A percentile compares a stretch with the other conserved stretches of the same genome.
Evolutionary conservation across 2,329 filamentous ascomycete species (phyloP).

Genomic region (Colletotrichum sp.): DNA sequence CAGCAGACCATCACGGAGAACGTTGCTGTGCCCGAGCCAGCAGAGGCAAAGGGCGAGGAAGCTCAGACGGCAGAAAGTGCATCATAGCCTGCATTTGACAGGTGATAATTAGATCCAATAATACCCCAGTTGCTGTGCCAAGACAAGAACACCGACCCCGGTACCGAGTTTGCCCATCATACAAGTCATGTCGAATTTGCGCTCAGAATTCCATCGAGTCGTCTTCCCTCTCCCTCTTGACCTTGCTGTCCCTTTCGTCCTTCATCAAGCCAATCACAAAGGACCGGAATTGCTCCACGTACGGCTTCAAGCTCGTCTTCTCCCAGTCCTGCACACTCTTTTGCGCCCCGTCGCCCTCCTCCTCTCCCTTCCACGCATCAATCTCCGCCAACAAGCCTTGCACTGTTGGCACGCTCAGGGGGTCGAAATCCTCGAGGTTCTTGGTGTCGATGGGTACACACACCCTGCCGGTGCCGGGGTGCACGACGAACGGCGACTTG

Average conservation of each 20-base stretch:
- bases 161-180: conserved; percentile 9
- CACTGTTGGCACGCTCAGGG: conserved; percentile 86
- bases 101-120: conserved; percentile 7
- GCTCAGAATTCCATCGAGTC: conserved; percentile 59
- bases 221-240: conserved; percentile 63
- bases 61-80: not conserved
- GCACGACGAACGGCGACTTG: conserved; percentile 95
- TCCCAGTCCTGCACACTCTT: conserved; percentile 81
- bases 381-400: conserved; percentile 83
- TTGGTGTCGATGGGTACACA: conserved; percentile 91
- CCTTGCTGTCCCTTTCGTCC: conserved; percentile 66
- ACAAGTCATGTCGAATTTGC: conserved; percentile 12
- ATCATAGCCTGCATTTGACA: conserved; percentile 9
- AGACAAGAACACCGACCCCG: conserved; percentile 3
- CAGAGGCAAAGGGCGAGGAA: not conserved
- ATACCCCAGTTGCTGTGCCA: conserved; percentile 7
- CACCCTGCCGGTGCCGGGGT: conserved; percentile 90
- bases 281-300: conserved; percentile 84
- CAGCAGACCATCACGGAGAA: conserved; percentile 23
- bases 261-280: conserved; percentile 83
- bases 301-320: conserved; percentile 93
- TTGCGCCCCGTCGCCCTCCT: conserved; percentile 38
- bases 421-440: conserved; percentile 82
- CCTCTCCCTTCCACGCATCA: conserved; percentile 72
- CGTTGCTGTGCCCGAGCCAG: not conserved